Conservation (phyloP, 2,329 filamentous ascomycete species). For the Dothistroma septosporum region DNA sequence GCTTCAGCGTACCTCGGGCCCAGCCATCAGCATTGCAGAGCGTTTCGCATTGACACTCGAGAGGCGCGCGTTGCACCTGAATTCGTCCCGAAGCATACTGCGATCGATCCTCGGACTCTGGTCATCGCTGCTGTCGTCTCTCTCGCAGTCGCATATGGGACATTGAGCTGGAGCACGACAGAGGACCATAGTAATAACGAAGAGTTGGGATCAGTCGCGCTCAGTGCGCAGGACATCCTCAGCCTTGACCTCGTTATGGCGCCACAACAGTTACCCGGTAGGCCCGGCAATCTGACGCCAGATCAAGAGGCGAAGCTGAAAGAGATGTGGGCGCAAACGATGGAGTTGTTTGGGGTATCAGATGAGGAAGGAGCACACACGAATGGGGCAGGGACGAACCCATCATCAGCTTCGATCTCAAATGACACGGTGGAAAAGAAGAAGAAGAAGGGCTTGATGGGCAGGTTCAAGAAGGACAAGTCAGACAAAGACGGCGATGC, state of each 20-base stretch:
- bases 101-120: constrained; percentile 25
- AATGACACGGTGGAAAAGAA: constrained; percentile 47
- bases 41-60: not conserved
- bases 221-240: constrained; percentile 13
- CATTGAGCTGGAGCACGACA: constrained; percentile 13
- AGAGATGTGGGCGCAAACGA: constrained; percentile 74
- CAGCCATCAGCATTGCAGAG: constrained; percentile 2
- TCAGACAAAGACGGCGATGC: constrained; percentile 52
- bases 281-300: constrained; percentile 79
- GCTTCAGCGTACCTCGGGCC: not conserved
- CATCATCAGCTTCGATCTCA: constrained; percentile 13
- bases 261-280: constrained; percentile 53
- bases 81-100: constrained; percentile 9
- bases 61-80: not conserved
- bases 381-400: constrained; percentile 25
- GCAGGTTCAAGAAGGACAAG: constrained; percentile 63
- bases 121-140: constrained; percentile 24
- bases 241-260: constrained; percentile 7
- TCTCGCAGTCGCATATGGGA: constrained; percentile 23
- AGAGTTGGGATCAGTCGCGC: constrained; percentile 7
- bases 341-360: constrained; percentile 68
- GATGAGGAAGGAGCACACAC: constrained; percentile 19
- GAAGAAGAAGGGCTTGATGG: constrained; percentile 70
- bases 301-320: constrained; percentile 86
- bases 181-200: constrained; percentile 1